phyloP scores from a whole-genome alignment of 257 asterid species.

The Solanum lignicaule region DNA sequence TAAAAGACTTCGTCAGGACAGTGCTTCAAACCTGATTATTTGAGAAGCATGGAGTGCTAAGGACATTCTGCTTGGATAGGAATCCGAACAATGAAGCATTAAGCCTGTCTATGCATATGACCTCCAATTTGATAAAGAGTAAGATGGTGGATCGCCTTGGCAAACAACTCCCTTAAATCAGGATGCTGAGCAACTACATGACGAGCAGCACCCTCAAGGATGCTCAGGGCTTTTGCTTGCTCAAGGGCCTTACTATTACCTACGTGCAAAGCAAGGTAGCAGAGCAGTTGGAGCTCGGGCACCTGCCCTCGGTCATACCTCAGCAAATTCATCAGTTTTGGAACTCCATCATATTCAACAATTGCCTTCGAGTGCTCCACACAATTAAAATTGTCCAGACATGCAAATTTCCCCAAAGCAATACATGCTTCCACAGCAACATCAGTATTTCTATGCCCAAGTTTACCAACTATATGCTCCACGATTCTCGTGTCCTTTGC shows the following conservation, averaged over 20 bases:
- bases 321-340: conserved; percentile 38
- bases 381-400: conserved; percentile 49
- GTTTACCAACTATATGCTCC: conserved; percentile 39
- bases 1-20: not conserved
- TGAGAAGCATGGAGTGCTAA: not conserved
- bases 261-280: conserved; percentile 65
- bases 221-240: conserved; percentile 45
- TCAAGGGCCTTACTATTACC: conserved; percentile 60
- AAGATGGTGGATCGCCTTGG: conserved; percentile 38
- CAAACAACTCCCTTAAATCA: conserved; percentile 47
- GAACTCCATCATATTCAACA: conserved; percentile 53
- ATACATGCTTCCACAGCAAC: conserved; percentile 57
- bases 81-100: not conserved
- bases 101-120: conserved; percentile 31
- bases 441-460: conserved; percentile 40
- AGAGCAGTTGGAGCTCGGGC: conserved; percentile 43
- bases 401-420: conserved; percentile 56
- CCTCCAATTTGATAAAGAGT: conserved; percentile 67
- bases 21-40: not conserved
- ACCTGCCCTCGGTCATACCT: conserved; percentile 44
- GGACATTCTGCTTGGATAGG: not conserved
- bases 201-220: conserved; percentile 52
- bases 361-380: conserved; percentile 58
- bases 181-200: conserved; percentile 34
- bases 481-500: conserved; percentile 65